Conservation (phyloP, 2,329 filamentous ascomycete species). For the Fusarium sublunatum region DNA sequence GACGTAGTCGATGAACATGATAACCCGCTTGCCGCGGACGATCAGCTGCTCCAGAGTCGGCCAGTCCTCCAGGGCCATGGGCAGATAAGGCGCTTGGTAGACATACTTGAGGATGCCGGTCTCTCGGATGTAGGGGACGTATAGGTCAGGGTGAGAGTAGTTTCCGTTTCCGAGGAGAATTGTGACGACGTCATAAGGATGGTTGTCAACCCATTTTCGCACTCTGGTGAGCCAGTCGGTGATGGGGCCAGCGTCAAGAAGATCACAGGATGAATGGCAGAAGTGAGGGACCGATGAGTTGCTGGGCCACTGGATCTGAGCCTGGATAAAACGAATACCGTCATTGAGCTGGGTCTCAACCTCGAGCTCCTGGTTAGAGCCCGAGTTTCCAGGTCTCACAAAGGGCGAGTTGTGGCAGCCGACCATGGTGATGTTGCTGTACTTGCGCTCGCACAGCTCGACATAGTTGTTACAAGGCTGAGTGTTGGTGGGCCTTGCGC, state of each 20-base stretch:
- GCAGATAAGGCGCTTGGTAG: slow-evolving; percentile 77
- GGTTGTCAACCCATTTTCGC: slow-evolving; percentile 74
- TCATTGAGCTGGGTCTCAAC: slow-evolving; percentile 82
- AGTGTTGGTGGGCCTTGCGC: slow-evolving; percentile 70
- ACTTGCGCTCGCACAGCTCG: slow-evolving; percentile 80
- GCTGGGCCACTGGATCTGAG: slow-evolving; percentile 69
- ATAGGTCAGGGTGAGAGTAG: slow-evolving; percentile 72
- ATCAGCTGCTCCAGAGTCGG: slow-evolving; percentile 85
- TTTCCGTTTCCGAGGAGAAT: slow-evolving; percentile 88
- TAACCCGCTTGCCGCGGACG: slow-evolving; percentile 73
- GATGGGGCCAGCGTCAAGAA: slow-evolving; percentile 84
- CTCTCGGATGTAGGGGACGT: slow-evolving; percentile 74
- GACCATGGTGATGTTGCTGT: slow-evolving; percentile 84
- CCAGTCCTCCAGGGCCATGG: slow-evolving; percentile 81
- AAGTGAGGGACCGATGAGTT: slow-evolving; percentile 71
- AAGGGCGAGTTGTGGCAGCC: slow-evolving; percentile 87
- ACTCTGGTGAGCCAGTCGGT: slow-evolving; percentile 77
- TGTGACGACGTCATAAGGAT: slow-evolving; percentile 90
- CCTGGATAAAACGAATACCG: slow-evolving; percentile 74
- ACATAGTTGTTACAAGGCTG: slow-evolving; percentile 82
- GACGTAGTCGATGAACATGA: slow-evolving; percentile 87
- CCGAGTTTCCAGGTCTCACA: slow-evolving; percentile 74
- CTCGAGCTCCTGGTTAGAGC: slow-evolving; percentile 76
- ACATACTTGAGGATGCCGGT: slow-evolving; percentile 79
- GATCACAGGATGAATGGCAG: slow-evolving; percentile 85